Percentiles rank a stretch among this genome's conserved stretches.
Evolutionary conservation across 2,329 filamentous ascomycete genomes (phyloP).

Genomic region (Lasiodiplodia gonubiensis): DNA sequence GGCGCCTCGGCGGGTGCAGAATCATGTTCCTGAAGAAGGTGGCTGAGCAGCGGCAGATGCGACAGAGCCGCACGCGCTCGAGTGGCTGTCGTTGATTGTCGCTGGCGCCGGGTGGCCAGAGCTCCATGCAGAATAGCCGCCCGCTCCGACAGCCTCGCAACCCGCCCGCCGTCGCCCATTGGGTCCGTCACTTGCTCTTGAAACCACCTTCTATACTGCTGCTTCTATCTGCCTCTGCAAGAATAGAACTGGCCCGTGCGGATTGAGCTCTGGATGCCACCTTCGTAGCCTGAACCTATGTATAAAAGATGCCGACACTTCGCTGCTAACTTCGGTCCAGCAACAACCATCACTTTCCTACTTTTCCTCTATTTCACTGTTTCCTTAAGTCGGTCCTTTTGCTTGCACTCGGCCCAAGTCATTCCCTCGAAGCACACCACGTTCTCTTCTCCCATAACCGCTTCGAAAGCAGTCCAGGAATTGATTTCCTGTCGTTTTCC

Average conservation of each 20-base stretch:
- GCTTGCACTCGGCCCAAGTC: conserved; percentile 34
- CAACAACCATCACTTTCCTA: conserved; percentile 38
- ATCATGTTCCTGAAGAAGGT: conserved; percentile 16
- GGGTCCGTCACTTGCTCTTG: conserved; percentile 14
- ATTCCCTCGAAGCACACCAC: conserved; percentile 35
- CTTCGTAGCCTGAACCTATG: neutral
- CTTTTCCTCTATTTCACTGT: conserved; percentile 41
- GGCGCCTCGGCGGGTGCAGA: conserved; percentile 18
- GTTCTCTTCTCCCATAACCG: neutral
- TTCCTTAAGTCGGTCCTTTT: conserved; percentile 35
- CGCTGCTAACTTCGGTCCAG: neutral
- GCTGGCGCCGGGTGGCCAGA: conserved; percentile 17
- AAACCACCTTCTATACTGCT: conserved; percentile 16
- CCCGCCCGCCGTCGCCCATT: conserved; percentile 20
- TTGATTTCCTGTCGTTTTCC: conserved; percentile 19
- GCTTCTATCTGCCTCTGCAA: neutral
- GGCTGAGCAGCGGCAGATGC: conserved; percentile 27
- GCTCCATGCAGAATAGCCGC: conserved; percentile 21
- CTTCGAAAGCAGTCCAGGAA: conserved; percentile 29
- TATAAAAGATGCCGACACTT: conserved; percentile 16
- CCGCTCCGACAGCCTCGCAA: conserved; percentile 7
- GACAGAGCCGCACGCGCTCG: conserved; percentile 23
- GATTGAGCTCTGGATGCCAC: neutral
- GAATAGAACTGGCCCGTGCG: conserved; percentile 28
- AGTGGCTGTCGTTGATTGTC: conserved; percentile 25